Evolutionary conservation across 805 yeast genomes (phyloP), one percentile per base, ranked within the genome.

Genomic region (Torulaspora quercuum): DNA sequence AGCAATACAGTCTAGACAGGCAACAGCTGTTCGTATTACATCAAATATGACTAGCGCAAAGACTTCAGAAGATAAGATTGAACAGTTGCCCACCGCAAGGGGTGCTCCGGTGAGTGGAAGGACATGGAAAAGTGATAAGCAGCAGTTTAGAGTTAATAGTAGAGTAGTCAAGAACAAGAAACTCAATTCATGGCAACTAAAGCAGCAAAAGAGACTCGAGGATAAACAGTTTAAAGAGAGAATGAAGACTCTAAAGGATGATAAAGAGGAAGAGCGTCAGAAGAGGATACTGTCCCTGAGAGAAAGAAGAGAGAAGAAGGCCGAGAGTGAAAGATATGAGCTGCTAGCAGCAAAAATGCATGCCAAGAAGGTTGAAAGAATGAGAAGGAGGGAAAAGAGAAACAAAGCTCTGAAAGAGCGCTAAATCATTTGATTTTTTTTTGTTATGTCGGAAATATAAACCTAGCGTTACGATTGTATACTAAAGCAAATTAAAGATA

Each of bases 381-480:
- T 90, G 66, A 80, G 83, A 67, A 80, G 82, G 69, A 80, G 82
- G 57, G 98, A 90, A 59, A 90, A 90, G 82, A 80, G 97, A 67
- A 90, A 89, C 68, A 90, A 90, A 67, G 69, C 88, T 54, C 78
- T 89, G 59, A 87, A 81, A 60, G 97, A 89, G 57, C 95, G 97
- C 63, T 83, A 59, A 41, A n/a, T n/a, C n/a, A n/a, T n/a, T n/a
- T n/a, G n/a, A n/a, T n/a, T n/a, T n/a, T n/a, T n/a, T n/a, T n/a
- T n/a, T n/a, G n/a, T n/a, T n/a, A n/a, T n/a, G n/a, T n/a, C n/a
- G n/a, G n/a, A n/a, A n/a, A n/a, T n/a, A n/a, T n/a, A n/a, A n/a
- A n/a, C n/a, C n/a, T n/a, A n/a, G n/a, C n/a, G n/a, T n/a, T n/a
- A n/a, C n/a, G n/a, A n/a, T n/a, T n/a, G n/a, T n/a, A n/a, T n/a